Evolutionary conservation across 208 protist species (phyloP).

Genomic region (Crithidia bombi): DNA sequence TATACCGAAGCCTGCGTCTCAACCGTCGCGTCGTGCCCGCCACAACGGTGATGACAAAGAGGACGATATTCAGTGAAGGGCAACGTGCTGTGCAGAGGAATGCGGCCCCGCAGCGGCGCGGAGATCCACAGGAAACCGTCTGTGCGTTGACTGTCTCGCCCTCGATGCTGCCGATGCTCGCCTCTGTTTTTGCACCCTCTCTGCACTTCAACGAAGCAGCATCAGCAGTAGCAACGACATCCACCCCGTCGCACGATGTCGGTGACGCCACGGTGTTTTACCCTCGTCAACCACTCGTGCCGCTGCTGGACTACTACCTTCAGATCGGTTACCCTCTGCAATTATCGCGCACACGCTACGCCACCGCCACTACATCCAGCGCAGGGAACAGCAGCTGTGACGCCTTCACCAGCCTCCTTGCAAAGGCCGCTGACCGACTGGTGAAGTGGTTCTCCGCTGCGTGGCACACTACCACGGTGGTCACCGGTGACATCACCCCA

Average conservation of each 20-base stretch:
- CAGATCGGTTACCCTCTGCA: conserved; percentile 25
- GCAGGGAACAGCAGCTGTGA: not conserved
- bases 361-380: not conserved
- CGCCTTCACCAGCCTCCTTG: conserved; percentile 10
- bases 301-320: conserved; percentile 26
- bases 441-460: conserved; percentile 15
- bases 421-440: not conserved
- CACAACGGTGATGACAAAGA: no score
- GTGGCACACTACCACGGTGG: no score
- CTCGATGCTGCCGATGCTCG: not conserved
- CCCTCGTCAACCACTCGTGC: not conserved
- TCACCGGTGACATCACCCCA: no score
- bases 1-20: no score
- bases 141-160: not conserved
- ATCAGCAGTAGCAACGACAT: no score
- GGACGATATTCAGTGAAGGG: no score
- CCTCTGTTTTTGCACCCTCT: not conserved
- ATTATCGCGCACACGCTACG: not conserved
- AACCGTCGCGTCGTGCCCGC: no score
- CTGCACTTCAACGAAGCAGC: not conserved
- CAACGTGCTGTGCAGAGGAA: no score
- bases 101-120: not conserved
- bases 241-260: not conserved
- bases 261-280: not conserved
- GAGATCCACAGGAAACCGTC: not conserved